phyloP scores from a whole-genome alignment of 2,329 filamentous ascomycete genomes.

The Acarospora socialis region DNA sequence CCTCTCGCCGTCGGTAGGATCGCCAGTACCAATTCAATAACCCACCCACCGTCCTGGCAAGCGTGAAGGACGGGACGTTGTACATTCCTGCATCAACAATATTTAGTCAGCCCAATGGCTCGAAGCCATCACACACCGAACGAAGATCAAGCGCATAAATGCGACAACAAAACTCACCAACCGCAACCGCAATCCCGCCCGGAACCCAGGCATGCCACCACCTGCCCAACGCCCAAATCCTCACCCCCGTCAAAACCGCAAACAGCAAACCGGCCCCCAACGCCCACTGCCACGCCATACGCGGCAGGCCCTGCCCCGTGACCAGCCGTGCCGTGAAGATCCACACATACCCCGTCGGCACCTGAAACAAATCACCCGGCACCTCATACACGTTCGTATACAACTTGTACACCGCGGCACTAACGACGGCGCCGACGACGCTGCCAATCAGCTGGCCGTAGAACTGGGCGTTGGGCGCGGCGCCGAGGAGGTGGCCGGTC shows the following conservation, averaged over 20 bases:
- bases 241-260: slow-evolving; percentile 51
- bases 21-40: slow-evolving; percentile 65
- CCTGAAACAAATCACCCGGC: slow-evolving; percentile 79
- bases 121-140: too few species aligned
- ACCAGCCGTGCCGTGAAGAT: slow-evolving; percentile 90
- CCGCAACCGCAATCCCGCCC: slow-evolving; percentile 88
- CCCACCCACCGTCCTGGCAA: slow-evolving; percentile 75
- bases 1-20: slow-evolving; percentile 31
- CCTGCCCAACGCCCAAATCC: slow-evolving; percentile 39
- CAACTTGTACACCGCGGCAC: slow-evolving; percentile 72
- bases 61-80: slow-evolving; percentile 89
- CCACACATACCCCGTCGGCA: slow-evolving; percentile 93
- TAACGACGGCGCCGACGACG: slow-evolving; percentile 70
- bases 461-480: slow-evolving; percentile 87
- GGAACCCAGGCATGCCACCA: slow-evolving; percentile 66
- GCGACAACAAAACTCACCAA: slow-evolving; percentile 42
- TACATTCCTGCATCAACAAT: slow-evolving; percentile 55
- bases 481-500: slow-evolving; percentile 83
- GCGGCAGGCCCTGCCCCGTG: slow-evolving; percentile 74
- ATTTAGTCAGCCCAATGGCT: neutral
- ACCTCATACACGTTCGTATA: slow-evolving; percentile 85
- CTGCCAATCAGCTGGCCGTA: slow-evolving; percentile 91
- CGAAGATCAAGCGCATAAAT: too few species aligned
- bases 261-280: slow-evolving; percentile 62
- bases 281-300: slow-evolving; percentile 71